Conservation (phyloP, 2,329 filamentous ascomycete species). For the Fusarium annulatum region DNA sequence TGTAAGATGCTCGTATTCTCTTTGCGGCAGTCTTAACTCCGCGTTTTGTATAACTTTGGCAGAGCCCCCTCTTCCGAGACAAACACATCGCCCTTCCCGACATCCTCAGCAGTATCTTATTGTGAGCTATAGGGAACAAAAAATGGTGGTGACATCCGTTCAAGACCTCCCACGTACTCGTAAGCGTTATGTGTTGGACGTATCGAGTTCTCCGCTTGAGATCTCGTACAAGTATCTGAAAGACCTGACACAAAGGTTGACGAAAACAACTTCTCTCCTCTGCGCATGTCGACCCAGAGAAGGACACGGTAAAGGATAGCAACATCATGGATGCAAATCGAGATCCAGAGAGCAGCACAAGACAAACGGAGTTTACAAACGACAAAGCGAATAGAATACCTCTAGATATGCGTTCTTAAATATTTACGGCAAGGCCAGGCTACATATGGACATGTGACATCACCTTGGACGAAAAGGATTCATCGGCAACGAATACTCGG, state of each 20-base stretch:
- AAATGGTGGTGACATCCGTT: neutral
- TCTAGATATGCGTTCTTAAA: neutral
- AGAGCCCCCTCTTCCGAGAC: neutral
- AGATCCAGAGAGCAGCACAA: neutral
- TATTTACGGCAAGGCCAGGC: neutral
- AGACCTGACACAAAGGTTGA: no score
- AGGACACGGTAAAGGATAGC: no score
- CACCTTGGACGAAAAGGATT: neutral
- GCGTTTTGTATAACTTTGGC: neutral
- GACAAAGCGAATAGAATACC: neutral
- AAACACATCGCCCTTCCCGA: neutral
- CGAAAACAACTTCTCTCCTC: neutral
- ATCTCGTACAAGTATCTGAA: neutral
- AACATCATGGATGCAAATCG: neutral
- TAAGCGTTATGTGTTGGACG: neutral
- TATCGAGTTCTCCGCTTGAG: neutral
- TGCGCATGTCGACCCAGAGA: neutral
- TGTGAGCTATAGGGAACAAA: neutral
- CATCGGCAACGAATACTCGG: neutral
- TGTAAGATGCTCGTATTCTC: neutral
- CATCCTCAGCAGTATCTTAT: neutral
- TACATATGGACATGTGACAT: neutral
- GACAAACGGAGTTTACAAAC: neutral
- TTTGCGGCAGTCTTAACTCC: neutral
- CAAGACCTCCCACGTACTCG: neutral